Evolutionary conservation across 441 rosid genomes (phyloP), one percentile per base, ranked within the genome.

Genomic region (Manihot esculenta): DNA sequence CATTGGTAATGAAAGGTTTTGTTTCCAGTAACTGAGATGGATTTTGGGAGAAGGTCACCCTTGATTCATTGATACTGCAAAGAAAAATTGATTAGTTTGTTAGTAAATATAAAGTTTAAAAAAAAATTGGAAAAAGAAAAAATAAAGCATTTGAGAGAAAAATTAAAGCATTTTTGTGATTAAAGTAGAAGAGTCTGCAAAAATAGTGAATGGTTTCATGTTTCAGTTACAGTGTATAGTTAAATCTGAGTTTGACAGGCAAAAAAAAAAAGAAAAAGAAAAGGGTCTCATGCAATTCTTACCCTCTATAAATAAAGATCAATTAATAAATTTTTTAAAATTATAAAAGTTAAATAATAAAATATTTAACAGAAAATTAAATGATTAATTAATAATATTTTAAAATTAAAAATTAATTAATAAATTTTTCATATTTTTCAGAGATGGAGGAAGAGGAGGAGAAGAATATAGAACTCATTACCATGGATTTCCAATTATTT

Each of bases 11-110:
- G 59, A 79, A 72, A 54, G 87, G 83, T 79, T 89, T 91, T 78
- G 76, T 82, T 71, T 91, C 97, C 60, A 72, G 72, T 21, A 57
- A 78, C 77, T 70, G 87, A 73, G 85, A 75, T 70, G 84, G 71
- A 69, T 62, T 73, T 12, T 78, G 69, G 56, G 72, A 62, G 49
- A 74, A 61, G 55, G 64, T 65, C 48, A 47, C 65, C 81, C 84
- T 84, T 62, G 88, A 79, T 66, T 88, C 89, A 51, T 80, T 83
- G 80, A 76, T 80, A 79, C 97, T 93, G 88, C 82, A 48, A 47
- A 17, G 3, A 17, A n/a, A 49, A 4, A 41, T 3, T 13, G 10
- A 49, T 48, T 38, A 23, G 44, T 62, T 9, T 18, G 44, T 60
- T 59, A 38, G 42, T 7, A 7, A 38, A 38, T 5, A 38, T 8